phyloP scores from a whole-genome alignment of 305 asterid genomes.

The Fraxinus platypoda region DNA sequence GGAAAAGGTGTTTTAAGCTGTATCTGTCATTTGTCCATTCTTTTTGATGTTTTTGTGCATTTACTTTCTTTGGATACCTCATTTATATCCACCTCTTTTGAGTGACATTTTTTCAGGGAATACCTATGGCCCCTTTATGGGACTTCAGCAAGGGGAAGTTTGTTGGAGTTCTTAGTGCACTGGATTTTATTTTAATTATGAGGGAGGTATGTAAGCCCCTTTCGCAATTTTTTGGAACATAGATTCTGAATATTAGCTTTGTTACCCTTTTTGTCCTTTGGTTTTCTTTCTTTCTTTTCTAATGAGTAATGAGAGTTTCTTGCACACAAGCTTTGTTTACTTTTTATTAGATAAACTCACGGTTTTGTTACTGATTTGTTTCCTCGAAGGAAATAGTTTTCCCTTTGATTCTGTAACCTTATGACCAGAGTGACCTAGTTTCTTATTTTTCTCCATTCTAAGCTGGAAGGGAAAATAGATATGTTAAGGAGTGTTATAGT shows the following conservation, averaged over 20 bases:
- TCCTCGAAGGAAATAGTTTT: background rate
- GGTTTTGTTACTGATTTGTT: background rate
- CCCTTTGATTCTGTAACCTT: background rate
- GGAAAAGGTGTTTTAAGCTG: conserved; percentile 9
- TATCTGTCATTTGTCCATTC: background rate
- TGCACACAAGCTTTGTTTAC: background rate
- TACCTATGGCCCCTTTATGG: conserved; percentile 84
- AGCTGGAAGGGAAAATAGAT: background rate
- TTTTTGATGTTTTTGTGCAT: conserved; percentile 19
- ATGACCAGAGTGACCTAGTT: background rate
- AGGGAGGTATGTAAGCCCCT: conserved; percentile 57
- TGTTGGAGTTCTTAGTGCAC: conserved; percentile 86
- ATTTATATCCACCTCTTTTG: conserved; percentile 12
- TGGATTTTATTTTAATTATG: conserved; percentile 89
- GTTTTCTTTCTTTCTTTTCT: background rate
- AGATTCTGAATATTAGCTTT: background rate
- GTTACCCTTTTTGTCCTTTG: background rate
- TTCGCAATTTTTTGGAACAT: background rate
- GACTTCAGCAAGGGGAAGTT: conserved; percentile 73
- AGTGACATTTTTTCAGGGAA: conserved; percentile 51
- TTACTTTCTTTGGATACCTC: conserved; percentile 3
- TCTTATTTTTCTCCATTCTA: background rate
- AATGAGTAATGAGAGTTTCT: background rate
- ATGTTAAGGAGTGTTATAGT: background rate
- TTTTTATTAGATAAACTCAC: background rate